Evolutionary conservation across 2,329 filamentous ascomycete genomes (phyloP).

Genomic region (Colletotrichum coccodes): DNA sequence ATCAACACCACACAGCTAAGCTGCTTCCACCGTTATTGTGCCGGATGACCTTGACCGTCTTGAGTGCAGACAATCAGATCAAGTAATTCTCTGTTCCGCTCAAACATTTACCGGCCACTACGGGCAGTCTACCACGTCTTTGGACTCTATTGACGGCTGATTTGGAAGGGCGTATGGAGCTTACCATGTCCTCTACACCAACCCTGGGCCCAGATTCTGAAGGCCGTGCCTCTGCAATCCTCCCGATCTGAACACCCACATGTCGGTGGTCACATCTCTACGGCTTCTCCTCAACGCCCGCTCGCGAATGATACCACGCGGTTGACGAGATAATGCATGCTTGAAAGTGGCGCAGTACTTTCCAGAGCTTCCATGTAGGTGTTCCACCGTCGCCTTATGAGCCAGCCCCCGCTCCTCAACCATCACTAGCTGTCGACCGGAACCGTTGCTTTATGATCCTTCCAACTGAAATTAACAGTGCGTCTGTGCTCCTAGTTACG

Average conservation of each 20-base stretch:
- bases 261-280: background rate
- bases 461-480: background rate
- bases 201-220: background rate
- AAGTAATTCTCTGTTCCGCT: background rate
- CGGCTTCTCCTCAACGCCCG: background rate
- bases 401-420: background rate
- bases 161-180: background rate
- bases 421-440: slow-evolving; percentile 1
- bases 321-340: slow-evolving; percentile 10
- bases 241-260: slow-evolving; percentile 10
- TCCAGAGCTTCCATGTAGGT: slow-evolving; percentile 21
- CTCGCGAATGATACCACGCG: slow-evolving; percentile 2
- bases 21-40: background rate
- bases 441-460: slow-evolving; percentile 22
- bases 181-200: background rate
- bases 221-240: background rate
- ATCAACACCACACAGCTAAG: background rate
- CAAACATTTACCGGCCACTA: background rate
- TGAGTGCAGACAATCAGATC: background rate
- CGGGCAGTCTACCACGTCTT: background rate
- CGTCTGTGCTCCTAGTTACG: background rate
- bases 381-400: background rate
- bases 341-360: background rate
- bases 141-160: background rate
- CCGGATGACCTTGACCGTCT: background rate